Percentiles rank a stretch among this genome's conserved stretches.
Conservation (phyloP, 306 rosid genomes). For the Cicer yamashitae region DNA sequence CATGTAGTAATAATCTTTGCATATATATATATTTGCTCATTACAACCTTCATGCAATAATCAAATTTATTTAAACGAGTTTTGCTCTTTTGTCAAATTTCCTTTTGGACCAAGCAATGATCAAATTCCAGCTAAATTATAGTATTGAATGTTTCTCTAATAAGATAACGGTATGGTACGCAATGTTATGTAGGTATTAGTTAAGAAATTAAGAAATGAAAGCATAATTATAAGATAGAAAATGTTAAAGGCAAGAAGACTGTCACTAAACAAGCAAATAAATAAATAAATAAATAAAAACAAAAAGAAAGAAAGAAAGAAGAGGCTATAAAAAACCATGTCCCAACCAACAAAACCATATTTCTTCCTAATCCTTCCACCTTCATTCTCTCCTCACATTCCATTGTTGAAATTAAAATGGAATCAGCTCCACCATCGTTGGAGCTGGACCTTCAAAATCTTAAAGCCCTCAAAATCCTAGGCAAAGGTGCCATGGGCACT, state of each 20-base stretch:
- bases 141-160: neutral
- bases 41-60: too few relatives aligned
- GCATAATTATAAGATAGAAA: neutral
- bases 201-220: neutral
- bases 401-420: constrained; percentile 47
- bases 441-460: constrained; percentile 66
- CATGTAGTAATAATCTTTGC: too few relatives aligned
- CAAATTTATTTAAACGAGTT: too few relatives aligned
- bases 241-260: neutral
- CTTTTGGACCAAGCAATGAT: neutral
- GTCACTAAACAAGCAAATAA: neutral
- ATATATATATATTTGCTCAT: too few relatives aligned
- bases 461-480: constrained; percentile 69
- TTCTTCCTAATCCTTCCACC: neutral
- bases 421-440: constrained; percentile 50
- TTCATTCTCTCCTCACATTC: neutral
- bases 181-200: neutral
- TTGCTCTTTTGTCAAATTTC: too few relatives aligned
- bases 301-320: neutral
- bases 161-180: neutral
- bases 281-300: neutral
- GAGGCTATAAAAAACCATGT: constrained; percentile 46
- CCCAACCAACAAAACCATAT: constrained; percentile 41
- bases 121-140: neutral
- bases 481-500: constrained; percentile 96